Conservation (phyloP, 2,329 filamentous ascomycete genomes). For the Geosmithia flava region DNA sequence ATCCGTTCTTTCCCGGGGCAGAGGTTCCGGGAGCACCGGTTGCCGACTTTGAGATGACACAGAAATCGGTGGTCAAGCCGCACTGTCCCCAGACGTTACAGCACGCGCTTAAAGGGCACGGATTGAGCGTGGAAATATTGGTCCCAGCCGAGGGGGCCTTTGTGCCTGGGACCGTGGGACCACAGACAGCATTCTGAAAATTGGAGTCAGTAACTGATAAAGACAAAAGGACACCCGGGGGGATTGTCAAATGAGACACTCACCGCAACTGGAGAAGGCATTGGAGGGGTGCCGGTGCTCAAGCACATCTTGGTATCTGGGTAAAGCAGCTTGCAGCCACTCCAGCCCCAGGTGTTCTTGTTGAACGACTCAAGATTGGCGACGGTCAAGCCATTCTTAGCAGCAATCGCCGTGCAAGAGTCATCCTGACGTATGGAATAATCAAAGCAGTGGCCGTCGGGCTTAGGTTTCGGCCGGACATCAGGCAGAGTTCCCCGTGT, state of each 20-base stretch:
- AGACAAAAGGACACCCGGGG: too few species aligned
- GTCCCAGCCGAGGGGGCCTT: constrained; percentile 15
- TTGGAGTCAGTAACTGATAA: too few species aligned
- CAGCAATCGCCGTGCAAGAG: constrained; percentile 21
- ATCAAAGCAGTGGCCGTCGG: constrained; percentile 15
- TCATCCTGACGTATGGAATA: constrained; percentile 17
- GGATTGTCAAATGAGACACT: too few species aligned
- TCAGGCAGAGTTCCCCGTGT: constrained; percentile 19
- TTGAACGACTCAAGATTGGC: constrained; percentile 22
- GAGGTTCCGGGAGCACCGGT: constrained; percentile 15
- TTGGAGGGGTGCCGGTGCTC: constrained; percentile 14
- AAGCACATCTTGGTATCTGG: constrained; percentile 14
- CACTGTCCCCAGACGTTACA: constrained; percentile 31
- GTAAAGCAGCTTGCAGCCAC: constrained; percentile 14
- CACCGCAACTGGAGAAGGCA: constrained; percentile 10
- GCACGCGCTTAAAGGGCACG: constrained; percentile 29
- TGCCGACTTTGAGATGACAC: constrained; percentile 14
- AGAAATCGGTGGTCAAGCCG: constrained; percentile 30
- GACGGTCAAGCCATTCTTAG: constrained; percentile 17
- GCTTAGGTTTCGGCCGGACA: constrained; percentile 17
- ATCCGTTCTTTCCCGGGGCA: constrained; percentile 10
- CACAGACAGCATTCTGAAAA: constrained; percentile 21
- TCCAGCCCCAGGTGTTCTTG: constrained; percentile 25
- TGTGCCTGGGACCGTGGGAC: constrained; percentile 29
- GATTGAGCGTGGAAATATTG: too few species aligned